phyloP scores from a whole-genome alignment of 352 stramenopile species.

The Albugo laibachii region DNA sequence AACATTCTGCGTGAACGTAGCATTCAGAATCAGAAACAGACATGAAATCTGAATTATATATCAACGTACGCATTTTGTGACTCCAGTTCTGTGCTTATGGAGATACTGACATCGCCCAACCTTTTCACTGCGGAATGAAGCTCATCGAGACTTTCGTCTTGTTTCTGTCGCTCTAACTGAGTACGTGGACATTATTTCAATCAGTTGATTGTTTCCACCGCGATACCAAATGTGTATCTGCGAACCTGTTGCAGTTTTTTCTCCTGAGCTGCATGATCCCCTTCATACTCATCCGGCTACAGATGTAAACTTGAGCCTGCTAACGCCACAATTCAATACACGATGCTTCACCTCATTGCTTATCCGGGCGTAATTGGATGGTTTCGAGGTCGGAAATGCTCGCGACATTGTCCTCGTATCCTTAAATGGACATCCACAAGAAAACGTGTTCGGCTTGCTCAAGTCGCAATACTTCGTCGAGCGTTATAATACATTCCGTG shows the following conservation, averaged over 20 bases:
- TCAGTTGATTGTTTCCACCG: too few species aligned
- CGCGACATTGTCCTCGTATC: slow-evolving; percentile 19
- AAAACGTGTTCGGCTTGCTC: too few species aligned
- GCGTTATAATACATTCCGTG: too few species aligned
- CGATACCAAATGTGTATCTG: neutral
- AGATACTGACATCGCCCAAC: slow-evolving; percentile 61
- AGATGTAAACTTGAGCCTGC: neutral
- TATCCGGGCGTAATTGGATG: slow-evolving; percentile 49
- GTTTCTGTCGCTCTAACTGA: slow-evolving; percentile 50
- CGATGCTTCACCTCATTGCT: slow-evolving; percentile 25
- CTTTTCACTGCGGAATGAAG: slow-evolving; percentile 61
- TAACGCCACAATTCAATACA: neutral
- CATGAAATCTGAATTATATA: too few species aligned
- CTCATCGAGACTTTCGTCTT: slow-evolving; percentile 65
- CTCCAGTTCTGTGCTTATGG: slow-evolving; percentile 68
- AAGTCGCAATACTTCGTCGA: too few species aligned
- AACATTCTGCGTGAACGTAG: slow-evolving; percentile 27
- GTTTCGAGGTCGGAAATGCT: slow-evolving; percentile 32
- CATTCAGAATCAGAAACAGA: neutral
- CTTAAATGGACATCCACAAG: too few species aligned
- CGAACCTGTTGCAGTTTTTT: slow-evolving; percentile 27
- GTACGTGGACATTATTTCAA: neutral
- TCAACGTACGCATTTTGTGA: slow-evolving; percentile 53
- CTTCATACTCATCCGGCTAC: slow-evolving; percentile 23
- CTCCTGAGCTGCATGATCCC: slow-evolving; percentile 37